Base-by-base conservation (phyloP, 805 yeast genomes). In the Candida cerambycidarum region DNA sequence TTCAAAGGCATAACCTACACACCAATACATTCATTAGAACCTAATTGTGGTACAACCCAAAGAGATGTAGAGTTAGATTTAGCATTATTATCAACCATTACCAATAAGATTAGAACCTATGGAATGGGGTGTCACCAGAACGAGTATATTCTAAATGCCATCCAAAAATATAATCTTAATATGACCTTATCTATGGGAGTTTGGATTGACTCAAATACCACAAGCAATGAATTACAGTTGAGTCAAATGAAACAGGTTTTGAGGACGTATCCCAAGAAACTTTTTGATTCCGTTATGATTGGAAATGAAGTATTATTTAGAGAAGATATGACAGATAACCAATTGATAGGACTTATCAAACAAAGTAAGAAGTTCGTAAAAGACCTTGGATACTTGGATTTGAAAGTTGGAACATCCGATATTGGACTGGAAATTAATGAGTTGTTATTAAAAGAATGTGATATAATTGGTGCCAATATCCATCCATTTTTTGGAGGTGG, bases 401-500 rank as follows among this genome's bases (percentile, higher is more conserved):
- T 82, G 11, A 79, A 80, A 1, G 77, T 83, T 3, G 89, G 88
- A 1, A 79, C 85, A 0, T 69, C 83, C 0, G 89, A 83, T 35
- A 57, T 78, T 29, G 84, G 83, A 0, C 69, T 79, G 1, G 60
- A 63, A 29, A 61, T 79, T 31, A 67, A 65, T 21, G 46, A 55
- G 3, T 63, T 62, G 3, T 50, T 80, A 21, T 53, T 78, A 23
- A 52, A 58, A 27, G 62, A 55, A 1, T 73, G 79, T 50, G 88
- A 83, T 51, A 59, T 82, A 9, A 56, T 79, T 24, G 89, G 87
- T 0, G 78, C 81, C 7, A 82, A 81, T 52, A 64, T 80, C 4
- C 85, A 82, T 59, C 89, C 89, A 2, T 83, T 83, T 46, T 80
- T 82, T 57, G 76, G 80, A 1, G 89, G 89, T 0, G 73, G 70